Percentiles rank a stretch among this genome's conserved stretches.
Evolutionary conservation across 2,329 filamentous ascomycete genomes (phyloP).

Genomic region (Paraphoma chrysanthemicola): DNA sequence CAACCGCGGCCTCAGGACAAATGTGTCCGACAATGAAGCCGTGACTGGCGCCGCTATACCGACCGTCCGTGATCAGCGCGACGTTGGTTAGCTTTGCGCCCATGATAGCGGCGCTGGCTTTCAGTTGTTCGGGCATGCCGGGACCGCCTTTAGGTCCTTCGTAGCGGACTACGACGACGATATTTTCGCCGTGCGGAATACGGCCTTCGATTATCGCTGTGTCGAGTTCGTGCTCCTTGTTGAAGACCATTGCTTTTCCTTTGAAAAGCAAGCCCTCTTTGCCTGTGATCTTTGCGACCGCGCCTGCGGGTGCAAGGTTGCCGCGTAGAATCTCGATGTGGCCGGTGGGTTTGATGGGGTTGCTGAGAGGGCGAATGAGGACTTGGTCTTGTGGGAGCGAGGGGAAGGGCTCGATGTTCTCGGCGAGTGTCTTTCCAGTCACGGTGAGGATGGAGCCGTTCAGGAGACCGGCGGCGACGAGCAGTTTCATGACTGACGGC

Average conservation of each 20-base stretch:
- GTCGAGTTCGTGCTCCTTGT: slow-evolving; percentile 84
- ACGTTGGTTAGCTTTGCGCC: slow-evolving; percentile 87
- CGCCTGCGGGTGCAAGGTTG: slow-evolving; percentile 86
- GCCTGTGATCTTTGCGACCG: slow-evolving; percentile 95
- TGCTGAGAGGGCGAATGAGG: slow-evolving; percentile 80
- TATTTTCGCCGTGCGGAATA: slow-evolving; percentile 76
- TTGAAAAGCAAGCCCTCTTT: slow-evolving; percentile 88
- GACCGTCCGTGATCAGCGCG: slow-evolving; percentile 88
- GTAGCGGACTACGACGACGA: slow-evolving; percentile 90
- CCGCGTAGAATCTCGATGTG: slow-evolving; percentile 89
- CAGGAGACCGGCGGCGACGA: slow-evolving; percentile 77
- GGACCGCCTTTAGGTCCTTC: slow-evolving; percentile 93
- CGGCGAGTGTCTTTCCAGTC: slow-evolving; percentile 81
- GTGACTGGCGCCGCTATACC: slow-evolving; percentile 87
- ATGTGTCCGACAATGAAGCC: slow-evolving; percentile 96
- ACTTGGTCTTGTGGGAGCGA: slow-evolving; percentile 78
- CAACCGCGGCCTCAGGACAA: slow-evolving; percentile 85
- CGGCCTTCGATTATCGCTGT: slow-evolving; percentile 74
- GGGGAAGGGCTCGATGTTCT: slow-evolving; percentile 81
- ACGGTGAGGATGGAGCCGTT: slow-evolving; percentile 82
- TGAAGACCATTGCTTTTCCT: slow-evolving; percentile 81
- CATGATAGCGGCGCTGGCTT: slow-evolving; percentile 88
- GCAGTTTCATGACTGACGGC: slow-evolving; percentile 82
- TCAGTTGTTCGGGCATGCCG: slow-evolving; percentile 95
- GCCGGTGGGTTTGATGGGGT: slow-evolving; percentile 85